Evolutionary conservation across 768 basidiomycete species (phyloP).

Genomic region (Lactarius indigo): DNA sequence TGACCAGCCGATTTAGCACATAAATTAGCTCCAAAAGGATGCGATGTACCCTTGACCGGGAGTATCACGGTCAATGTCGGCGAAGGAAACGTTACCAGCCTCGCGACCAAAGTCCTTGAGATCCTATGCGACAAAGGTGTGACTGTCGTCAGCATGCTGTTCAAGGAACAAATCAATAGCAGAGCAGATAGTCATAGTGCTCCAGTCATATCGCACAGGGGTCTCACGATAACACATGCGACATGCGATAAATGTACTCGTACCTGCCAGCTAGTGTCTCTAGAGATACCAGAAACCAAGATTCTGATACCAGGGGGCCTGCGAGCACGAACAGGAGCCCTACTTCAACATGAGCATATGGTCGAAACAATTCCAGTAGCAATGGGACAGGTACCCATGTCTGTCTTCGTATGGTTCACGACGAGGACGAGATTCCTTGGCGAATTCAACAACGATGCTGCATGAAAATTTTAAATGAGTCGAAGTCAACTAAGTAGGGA

Average conservation of each 20-base stretch:
- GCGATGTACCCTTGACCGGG: conserved; percentile 79
- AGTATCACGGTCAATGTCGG: conserved; percentile 87
- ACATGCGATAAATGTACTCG: conserved; percentile 34
- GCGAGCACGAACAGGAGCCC: conserved; percentile 58
- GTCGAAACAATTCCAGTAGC: background rate
- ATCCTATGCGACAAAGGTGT: conserved; percentile 54
- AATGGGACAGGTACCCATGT: conserved; percentile 35
- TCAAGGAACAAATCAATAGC: background rate
- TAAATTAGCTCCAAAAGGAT: conserved; percentile 3
- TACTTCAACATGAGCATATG: conserved; percentile 12
- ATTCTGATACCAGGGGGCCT: conserved; percentile 81
- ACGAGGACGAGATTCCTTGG: conserved; percentile 86
- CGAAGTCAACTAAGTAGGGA: background rate
- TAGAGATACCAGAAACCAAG: conserved; percentile 83
- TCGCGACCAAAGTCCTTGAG: conserved; percentile 97
- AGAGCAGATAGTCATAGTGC: background rate
- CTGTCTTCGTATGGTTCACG: conserved; percentile 67
- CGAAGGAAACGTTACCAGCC: conserved; percentile 89
- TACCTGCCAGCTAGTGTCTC: conserved; percentile 99
- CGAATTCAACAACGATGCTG: conserved; percentile 95
- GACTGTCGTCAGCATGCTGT: conserved; percentile 7
- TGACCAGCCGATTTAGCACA: conserved; percentile 31
- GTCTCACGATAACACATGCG: background rate
- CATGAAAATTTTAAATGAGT: conserved; percentile 11
- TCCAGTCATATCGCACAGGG: background rate